phyloP scores from a whole-genome alignment of 805 yeast species.

The Kodamaea lidongshanica region DNA sequence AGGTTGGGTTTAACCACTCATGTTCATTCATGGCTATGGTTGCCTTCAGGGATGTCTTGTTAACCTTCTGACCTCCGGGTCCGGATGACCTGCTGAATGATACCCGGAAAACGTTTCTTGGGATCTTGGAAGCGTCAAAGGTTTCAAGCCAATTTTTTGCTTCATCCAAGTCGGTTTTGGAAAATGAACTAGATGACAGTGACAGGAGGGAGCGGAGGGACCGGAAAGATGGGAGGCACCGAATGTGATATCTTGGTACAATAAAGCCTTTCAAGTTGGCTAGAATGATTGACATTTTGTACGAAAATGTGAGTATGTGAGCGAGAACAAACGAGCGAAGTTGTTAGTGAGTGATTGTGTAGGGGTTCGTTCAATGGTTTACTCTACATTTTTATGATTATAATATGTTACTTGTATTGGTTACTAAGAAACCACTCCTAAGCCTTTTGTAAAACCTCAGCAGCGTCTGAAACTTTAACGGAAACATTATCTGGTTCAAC shows the following conservation, averaged over 20 bases:
- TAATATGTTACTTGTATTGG: no score
- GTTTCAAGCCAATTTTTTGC: conserved; percentile 41
- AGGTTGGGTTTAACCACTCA: conserved; percentile 37
- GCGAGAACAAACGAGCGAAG: no score
- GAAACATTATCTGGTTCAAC: conserved; percentile 80
- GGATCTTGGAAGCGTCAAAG: conserved; percentile 32
- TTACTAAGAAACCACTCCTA: no score
- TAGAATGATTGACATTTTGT: conserved; percentile 16
- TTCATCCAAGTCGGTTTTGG: conserved; percentile 20
- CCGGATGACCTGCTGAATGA: conserved; percentile 63
- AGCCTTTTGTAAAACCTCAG: conserved; percentile 33
- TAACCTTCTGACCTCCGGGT: conserved; percentile 86
- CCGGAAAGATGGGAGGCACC: not conserved
- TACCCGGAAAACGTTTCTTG: conserved; percentile 39
- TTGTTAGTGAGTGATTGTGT: no score
- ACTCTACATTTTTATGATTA: no score
- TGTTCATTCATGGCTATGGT: conserved; percentile 44
- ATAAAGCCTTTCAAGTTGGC: not conserved
- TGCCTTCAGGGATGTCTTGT: conserved; percentile 65
- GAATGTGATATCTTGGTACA: conserved; percentile 6
- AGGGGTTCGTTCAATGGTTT: no score
- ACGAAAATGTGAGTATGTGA: no score
- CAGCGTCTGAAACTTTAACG: conserved; percentile 49
- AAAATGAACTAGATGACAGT: conserved; percentile 1
- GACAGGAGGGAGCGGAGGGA: no score